phyloP scores from a whole-genome alignment of 1,284 basidiomycete species.

The Salmacisia buchloeana region DNA sequence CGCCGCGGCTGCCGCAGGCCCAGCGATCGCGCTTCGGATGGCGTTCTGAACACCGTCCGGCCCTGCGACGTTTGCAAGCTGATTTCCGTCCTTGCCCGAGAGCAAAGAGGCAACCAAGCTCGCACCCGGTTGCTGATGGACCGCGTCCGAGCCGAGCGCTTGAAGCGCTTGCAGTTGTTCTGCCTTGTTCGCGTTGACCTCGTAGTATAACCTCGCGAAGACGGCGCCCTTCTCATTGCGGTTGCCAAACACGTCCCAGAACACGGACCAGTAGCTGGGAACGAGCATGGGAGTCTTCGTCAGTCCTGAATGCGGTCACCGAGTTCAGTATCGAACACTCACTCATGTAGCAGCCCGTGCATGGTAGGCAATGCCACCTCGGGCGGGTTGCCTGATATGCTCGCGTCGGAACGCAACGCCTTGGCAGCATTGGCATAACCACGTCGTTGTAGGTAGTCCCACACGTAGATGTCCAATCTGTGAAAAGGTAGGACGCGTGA shows the following conservation, averaged over 20 bases:
- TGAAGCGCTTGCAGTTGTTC: too few species aligned
- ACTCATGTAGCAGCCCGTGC: constrained; percentile 44
- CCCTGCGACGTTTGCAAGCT: neutral
- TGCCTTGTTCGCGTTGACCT: constrained; percentile 38
- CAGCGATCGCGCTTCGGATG: neutral
- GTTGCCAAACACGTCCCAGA: constrained; percentile 49
- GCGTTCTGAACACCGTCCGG: neutral
- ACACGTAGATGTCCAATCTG: constrained; percentile 46
- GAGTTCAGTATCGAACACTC: constrained; percentile 15
- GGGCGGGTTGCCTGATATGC: constrained; percentile 41
- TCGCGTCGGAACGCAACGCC: constrained; percentile 37
- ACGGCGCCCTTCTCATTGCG: constrained; percentile 34
- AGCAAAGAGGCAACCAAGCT: too few species aligned
- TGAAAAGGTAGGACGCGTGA: neutral
- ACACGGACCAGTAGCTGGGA: constrained; percentile 44
- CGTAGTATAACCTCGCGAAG: constrained; percentile 37
- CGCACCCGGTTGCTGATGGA: too few species aligned
- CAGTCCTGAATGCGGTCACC: neutral
- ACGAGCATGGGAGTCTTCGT: neutral
- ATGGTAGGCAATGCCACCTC: constrained; percentile 43
- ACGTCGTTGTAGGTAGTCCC: constrained; percentile 47
- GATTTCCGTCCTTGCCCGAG: neutral
- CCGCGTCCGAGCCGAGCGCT: too few species aligned
- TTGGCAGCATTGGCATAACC: constrained; percentile 39
- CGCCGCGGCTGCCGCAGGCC: neutral